A percentile compares a stretch with the other conserved stretches of the same genome.
Evolutionary conservation across 2,329 filamentous ascomycete species (phyloP).

Genomic region (Colletotrichum paranaense): DNA sequence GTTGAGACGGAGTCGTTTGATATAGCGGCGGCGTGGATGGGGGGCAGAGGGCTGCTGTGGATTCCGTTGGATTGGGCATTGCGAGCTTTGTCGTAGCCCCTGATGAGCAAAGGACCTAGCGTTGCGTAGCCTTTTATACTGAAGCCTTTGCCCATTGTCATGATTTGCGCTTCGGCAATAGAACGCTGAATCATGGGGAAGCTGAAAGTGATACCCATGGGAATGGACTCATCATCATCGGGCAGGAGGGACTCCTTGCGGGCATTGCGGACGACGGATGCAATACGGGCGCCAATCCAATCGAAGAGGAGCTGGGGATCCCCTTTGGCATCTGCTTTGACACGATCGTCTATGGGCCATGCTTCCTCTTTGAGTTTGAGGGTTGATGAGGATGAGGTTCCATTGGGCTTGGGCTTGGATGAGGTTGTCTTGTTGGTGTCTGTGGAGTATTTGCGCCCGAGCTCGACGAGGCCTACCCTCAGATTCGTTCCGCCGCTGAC

Average conservation of each 20-base stretch:
- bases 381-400: slow-evolving; percentile 51
- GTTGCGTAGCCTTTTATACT: slow-evolving; percentile 70
- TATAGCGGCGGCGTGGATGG: slow-evolving; percentile 78
- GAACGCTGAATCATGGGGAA: slow-evolving; percentile 76
- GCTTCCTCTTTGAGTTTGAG: slow-evolving; percentile 73
- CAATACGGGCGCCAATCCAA: slow-evolving; percentile 86
- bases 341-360: slow-evolving; percentile 79
- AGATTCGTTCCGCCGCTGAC: slow-evolving; percentile 75
- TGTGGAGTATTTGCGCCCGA: slow-evolving; percentile 53
- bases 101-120: slow-evolving; percentile 67
- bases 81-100: slow-evolving; percentile 67
- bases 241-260: slow-evolving; percentile 55
- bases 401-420: slow-evolving; percentile 27
- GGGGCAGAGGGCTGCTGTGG: slow-evolving; percentile 60
- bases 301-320: slow-evolving; percentile 78
- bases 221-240: slow-evolving; percentile 57
- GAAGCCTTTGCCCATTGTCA: slow-evolving; percentile 79
- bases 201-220: slow-evolving; percentile 76
- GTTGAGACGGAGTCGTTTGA: slow-evolving; percentile 87
- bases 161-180: slow-evolving; percentile 71
- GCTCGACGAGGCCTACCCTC: slow-evolving; percentile 74
- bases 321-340: slow-evolving; percentile 71
- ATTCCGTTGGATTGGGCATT: slow-evolving; percentile 8
- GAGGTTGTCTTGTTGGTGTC: not conserved
- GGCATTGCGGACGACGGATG: slow-evolving; percentile 74